A percentile compares a stretch with the other conserved stretches of the same genome.
phyloP scores from a whole-genome alignment of 768 basidiomycete genomes.

The Leccinum subtestaceum region DNA sequence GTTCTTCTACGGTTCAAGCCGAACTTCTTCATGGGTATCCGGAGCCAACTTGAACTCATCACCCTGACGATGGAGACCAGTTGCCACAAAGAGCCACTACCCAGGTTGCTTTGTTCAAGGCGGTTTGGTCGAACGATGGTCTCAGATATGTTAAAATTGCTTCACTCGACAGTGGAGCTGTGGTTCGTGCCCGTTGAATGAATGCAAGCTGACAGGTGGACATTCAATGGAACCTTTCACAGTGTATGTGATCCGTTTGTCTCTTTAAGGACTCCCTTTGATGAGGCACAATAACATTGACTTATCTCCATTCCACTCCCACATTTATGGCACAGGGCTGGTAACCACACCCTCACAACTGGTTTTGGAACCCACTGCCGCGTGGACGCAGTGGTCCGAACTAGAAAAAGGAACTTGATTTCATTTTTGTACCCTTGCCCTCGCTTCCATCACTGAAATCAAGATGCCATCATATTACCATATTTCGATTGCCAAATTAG shows the following conservation, averaged over 20 bases:
- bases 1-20: not conserved
- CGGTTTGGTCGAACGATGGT: conserved; percentile 36
- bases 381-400: conserved; percentile 1
- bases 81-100: conserved; percentile 16
- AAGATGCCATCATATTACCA: too few species aligned
- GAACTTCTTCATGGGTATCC: not conserved
- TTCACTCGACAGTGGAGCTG: conserved; percentile 41
- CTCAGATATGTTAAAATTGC: conserved; percentile 42
- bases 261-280: not conserved
- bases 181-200: not conserved
- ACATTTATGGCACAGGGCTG: conserved; percentile 20
- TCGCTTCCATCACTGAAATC: not conserved
- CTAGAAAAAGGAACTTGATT: not conserved
- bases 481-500: too few species aligned
- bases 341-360: conserved; percentile 4
- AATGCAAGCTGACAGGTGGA: not conserved
- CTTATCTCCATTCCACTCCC: conserved; percentile 2
- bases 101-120: not conserved
- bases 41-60: not conserved
- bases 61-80: conserved; percentile 15
- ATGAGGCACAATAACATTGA: conserved; percentile 10
- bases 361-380: not conserved
- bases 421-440: not conserved
- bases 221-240: not conserved
- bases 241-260: not conserved